A percentile compares a stretch with the other conserved stretches of the same genome.
Conservation (phyloP, 2,329 filamentous ascomycete species). For the Fragosphaeria purpurea region DNA sequence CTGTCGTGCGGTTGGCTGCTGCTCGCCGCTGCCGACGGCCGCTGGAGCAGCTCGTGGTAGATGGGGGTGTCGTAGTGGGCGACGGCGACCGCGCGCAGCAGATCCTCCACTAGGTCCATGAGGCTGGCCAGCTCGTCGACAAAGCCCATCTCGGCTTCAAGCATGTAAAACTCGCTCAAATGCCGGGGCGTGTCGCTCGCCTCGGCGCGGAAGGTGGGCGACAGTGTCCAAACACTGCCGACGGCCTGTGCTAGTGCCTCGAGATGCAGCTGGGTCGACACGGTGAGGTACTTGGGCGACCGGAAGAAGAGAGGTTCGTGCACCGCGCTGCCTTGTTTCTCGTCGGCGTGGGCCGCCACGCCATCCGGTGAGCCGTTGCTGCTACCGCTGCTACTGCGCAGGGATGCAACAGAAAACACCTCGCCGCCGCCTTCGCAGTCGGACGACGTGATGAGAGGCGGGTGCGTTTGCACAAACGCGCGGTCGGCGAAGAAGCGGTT, state of each 20-base stretch:
- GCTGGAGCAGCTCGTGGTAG: constrained; percentile 32
- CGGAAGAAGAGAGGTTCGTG: constrained; percentile 57
- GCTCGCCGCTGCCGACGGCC: constrained; percentile 30
- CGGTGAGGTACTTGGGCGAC: constrained; percentile 84
- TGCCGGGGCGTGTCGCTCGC: constrained; percentile 88
- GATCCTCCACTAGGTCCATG: constrained; percentile 70
- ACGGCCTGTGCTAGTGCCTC: constrained; percentile 84
- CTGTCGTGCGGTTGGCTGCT: constrained; percentile 19
- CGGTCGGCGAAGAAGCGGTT: constrained; percentile 64
- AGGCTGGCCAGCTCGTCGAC: constrained; percentile 58
- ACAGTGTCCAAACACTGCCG: constrained; percentile 86
- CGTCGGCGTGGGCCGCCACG: neutral
- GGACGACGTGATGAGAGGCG: constrained; percentile 89
- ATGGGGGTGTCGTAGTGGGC: constrained; percentile 31
- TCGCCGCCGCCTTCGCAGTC: constrained; percentile 96
- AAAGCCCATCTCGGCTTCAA: constrained; percentile 85
- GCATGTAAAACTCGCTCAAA: constrained; percentile 97
- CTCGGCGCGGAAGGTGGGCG: constrained; percentile 89
- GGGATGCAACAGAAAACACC: constrained; percentile 64
- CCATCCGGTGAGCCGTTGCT: neutral
- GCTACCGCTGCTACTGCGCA: constrained; percentile 2
- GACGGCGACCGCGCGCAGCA: constrained; percentile 49
- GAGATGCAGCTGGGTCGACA: constrained; percentile 88
- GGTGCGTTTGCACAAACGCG: constrained; percentile 74
- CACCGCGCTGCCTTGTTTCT: constrained; percentile 24